Evolutionary conservation across 495 filamentous ascomycete species (phyloP).

Genomic region (Penicillium fimorum): DNA sequence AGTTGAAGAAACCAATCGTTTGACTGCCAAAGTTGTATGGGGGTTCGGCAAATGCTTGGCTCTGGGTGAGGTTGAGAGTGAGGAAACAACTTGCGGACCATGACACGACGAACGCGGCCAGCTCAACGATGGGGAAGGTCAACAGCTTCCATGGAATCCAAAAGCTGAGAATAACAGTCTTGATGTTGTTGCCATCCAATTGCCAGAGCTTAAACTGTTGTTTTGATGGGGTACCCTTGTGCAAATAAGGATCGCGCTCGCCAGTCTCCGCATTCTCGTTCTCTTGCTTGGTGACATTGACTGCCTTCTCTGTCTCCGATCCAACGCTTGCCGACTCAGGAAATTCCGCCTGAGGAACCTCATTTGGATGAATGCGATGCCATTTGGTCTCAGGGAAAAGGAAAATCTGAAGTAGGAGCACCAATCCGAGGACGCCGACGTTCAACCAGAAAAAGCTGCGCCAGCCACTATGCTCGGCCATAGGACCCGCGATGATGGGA

Average conservation of each 20-base stretch:
- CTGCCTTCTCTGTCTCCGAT: slow-evolving; percentile 20
- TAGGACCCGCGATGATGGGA: slow-evolving; percentile 58
- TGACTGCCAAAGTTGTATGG: slow-evolving; percentile 56
- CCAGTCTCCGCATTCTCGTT: slow-evolving; percentile 19
- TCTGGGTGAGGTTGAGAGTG: slow-evolving; percentile 63
- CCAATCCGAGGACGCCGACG: slow-evolving; percentile 46
- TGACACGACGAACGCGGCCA: slow-evolving; percentile 56
- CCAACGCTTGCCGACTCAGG: slow-evolving; percentile 2
- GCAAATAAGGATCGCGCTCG: slow-evolving; percentile 36
- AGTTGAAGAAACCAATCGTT: slow-evolving; percentile 52
- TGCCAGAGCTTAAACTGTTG: slow-evolving; percentile 56
- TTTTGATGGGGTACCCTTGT: slow-evolving; percentile 52
- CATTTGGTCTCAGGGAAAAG: slow-evolving; percentile 63
- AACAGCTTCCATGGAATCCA: slow-evolving; percentile 57
- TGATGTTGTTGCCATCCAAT: slow-evolving; percentile 37
- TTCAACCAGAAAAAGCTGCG: slow-evolving; percentile 59
- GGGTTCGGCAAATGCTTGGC: slow-evolving; percentile 58
- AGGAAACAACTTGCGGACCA: slow-evolving; percentile 60
- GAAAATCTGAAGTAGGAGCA: slow-evolving; percentile 50
- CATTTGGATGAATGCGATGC: slow-evolving; percentile 41
- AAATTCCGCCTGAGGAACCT: slow-evolving; percentile 7
- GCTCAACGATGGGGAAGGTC: slow-evolving; percentile 63
- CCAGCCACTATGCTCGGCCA: slow-evolving; percentile 57
- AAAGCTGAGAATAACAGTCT: slow-evolving; percentile 39
- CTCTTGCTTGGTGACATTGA: slow-evolving; percentile 18